Conservation (phyloP, 371 early-diverging fungal genomes). For the Saksenaea oblongispora region DNA sequence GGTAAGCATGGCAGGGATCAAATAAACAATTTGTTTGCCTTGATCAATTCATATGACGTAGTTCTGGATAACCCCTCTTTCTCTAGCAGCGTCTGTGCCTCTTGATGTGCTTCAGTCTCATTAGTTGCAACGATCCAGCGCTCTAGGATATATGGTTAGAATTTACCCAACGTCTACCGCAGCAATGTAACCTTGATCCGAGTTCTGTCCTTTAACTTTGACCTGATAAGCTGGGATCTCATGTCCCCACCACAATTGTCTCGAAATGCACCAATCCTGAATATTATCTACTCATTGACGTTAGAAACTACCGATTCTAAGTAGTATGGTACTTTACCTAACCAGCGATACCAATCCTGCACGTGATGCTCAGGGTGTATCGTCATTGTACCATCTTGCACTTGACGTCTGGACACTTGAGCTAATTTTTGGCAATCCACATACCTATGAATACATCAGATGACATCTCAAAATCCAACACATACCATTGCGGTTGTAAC, state of each 20-base stretch:
- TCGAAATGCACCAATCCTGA: slow-evolving; percentile 98
- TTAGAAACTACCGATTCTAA: neutral
- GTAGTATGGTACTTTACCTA: slow-evolving; percentile 61
- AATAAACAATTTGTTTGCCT: slow-evolving; percentile 18
- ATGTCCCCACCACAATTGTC: slow-evolving; percentile 99
- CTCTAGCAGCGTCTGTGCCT: slow-evolving; percentile 42
- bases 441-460: slow-evolving; percentile 57
- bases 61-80: slow-evolving; percentile 26
- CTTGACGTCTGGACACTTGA: slow-evolving; percentile 66
- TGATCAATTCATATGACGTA: slow-evolving; percentile 30
- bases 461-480: neutral
- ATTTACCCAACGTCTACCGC: slow-evolving; percentile 7
- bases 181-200: slow-evolving; percentile 8
- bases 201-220: slow-evolving; percentile 15
- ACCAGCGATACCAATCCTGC: slow-evolving; percentile 95
- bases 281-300: slow-evolving; percentile 64
- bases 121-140: slow-evolving; percentile 76
- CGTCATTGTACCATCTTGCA: slow-evolving; percentile 68
- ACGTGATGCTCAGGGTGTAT: slow-evolving; percentile 83
- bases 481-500: slow-evolving; percentile 98
- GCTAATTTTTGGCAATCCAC: slow-evolving; percentile 88
- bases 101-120: slow-evolving; percentile 58
- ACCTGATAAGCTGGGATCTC: slow-evolving; percentile 97
- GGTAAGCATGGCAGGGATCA: neutral
- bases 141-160: slow-evolving; percentile 17